phyloP scores from a whole-genome alignment of 2,329 filamentous ascomycete genomes.

The Neospermospora avenae region DNA sequence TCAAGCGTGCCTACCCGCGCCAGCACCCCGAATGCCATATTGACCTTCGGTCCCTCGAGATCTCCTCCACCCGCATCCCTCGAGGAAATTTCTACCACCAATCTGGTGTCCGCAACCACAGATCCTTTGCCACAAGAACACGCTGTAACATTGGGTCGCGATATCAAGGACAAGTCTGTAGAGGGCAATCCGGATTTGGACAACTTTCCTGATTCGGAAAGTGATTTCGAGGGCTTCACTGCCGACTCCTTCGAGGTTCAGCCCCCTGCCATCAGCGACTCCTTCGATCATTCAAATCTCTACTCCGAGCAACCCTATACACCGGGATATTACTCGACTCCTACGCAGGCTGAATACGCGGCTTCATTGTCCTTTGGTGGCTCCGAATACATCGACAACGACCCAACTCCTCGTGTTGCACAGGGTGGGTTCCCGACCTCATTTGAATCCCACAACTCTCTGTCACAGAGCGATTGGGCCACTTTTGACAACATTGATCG shows the following conservation, averaged over 20 bases:
- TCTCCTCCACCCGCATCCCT: not conserved
- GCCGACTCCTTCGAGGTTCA: not conserved
- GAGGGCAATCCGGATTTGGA: not conserved
- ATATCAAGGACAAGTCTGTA: not conserved
- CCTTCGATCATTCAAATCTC: not conserved
- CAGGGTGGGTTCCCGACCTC: not conserved
- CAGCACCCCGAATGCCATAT: not conserved
- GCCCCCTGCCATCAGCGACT: not conserved
- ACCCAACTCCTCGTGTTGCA: constrained; percentile 4
- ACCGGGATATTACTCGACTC: not conserved
- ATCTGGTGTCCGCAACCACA: not conserved
- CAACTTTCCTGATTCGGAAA: not conserved
- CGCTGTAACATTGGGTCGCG: not conserved
- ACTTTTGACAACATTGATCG: not conserved
- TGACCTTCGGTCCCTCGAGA: not conserved
- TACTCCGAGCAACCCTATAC: not conserved
- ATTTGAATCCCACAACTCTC: not conserved
- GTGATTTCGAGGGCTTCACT: not conserved
- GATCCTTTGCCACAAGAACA: not conserved
- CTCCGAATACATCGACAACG: not conserved
- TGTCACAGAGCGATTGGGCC: not conserved
- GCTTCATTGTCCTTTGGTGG: not conserved
- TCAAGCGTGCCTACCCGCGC: constrained; percentile 8
- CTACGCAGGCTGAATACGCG: not conserved
- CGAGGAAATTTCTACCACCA: not conserved